A percentile compares a stretch with the other conserved stretches of the same genome.
These are phyloP conservation scores for Debaryomyces singareniensis DNA, from an alignment of 1,139 yeast genomes.

Conservation along the genomic window DNA sequence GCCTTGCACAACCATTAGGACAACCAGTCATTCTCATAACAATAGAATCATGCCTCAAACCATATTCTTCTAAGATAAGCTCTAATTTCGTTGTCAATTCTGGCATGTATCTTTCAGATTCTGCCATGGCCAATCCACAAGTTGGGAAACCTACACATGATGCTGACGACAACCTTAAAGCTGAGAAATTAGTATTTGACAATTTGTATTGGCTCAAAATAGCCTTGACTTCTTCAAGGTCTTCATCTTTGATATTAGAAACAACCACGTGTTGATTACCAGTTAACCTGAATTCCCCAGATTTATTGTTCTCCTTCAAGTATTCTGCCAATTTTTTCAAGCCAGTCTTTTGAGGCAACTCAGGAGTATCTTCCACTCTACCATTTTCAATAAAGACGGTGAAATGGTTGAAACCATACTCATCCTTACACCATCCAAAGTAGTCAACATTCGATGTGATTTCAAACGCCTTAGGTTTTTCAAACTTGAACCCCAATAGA, in stretches of 20 bases:
- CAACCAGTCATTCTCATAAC: conserved; percentile 99
- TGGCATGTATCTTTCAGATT: conserved; percentile 92
- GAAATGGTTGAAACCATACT: conserved; percentile 79
- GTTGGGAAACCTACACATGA: conserved; percentile 99
- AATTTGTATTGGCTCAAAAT: conserved; percentile 69
- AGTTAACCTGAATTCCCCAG: conserved; percentile 88
- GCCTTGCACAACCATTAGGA: conserved; percentile 98
- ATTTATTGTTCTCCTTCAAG: conserved; percentile 37
- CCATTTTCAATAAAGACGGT: conserved; percentile 96
- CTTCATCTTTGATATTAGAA: conserved; percentile 65
- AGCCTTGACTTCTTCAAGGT: conserved; percentile 55
- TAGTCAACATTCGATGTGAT: conserved; percentile 85
- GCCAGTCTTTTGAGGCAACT: conserved; percentile 86
- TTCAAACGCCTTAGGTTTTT: conserved; percentile 61
- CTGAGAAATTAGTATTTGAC: conserved; percentile 80
- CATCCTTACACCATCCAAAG: conserved; percentile 94
- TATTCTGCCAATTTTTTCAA: conserved; percentile 70
- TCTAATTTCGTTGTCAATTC: conserved; percentile 76
- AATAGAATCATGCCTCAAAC: conserved; percentile 88
- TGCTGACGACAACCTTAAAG: conserved; percentile 81
- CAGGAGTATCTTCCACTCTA: conserved; percentile 90
- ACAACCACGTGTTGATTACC: conserved; percentile 92
- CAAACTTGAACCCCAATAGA: conserved; percentile 70
- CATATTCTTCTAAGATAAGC: conserved; percentile 79
- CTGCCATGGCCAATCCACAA: conserved; percentile 99